Conservation (phyloP, 2,329 filamentous ascomycete genomes). For the Furcasterigmium sp. region DNA sequence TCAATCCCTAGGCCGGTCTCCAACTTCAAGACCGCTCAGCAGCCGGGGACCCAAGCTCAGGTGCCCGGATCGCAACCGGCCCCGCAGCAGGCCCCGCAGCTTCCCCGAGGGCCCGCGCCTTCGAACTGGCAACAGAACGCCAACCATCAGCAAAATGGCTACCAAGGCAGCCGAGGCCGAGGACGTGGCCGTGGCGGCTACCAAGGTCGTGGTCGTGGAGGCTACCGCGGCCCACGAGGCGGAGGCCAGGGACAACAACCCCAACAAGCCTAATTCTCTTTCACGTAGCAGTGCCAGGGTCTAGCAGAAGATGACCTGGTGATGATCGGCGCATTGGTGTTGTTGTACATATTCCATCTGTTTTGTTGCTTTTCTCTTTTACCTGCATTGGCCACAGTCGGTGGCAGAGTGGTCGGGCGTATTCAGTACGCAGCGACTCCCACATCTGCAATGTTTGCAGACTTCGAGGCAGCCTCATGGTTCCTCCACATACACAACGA, state of each 20-base stretch:
- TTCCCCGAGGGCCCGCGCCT: slow-evolving; percentile 18
- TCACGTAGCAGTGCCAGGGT: too few species aligned
- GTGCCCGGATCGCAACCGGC: slow-evolving; percentile 5
- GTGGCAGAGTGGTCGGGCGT: neutral
- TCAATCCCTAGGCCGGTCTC: slow-evolving; percentile 80
- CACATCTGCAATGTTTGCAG: too few species aligned
- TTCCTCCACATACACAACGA: too few species aligned
- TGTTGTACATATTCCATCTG: neutral
- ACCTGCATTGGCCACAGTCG: neutral
- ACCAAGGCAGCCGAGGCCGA: slow-evolving; percentile 22
- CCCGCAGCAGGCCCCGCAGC: slow-evolving; percentile 21
- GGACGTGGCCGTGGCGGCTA: slow-evolving; percentile 16
- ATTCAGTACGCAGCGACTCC: too few species aligned
- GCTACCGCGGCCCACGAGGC: slow-evolving; percentile 12
- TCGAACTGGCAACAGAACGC: slow-evolving; percentile 21
- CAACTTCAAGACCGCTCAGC: slow-evolving; percentile 32
- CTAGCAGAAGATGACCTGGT: too few species aligned
- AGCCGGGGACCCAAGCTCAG: slow-evolving; percentile 7
- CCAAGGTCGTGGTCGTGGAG: slow-evolving; percentile 13
- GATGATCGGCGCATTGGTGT: neutral
- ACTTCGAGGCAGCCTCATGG: too few species aligned
- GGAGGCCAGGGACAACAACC: slow-evolving; percentile 20
- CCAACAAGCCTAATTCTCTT: slow-evolving; percentile 19
- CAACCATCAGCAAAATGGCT: slow-evolving; percentile 23
- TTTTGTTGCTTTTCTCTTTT: slow-evolving; percentile 1